phyloP scores from a whole-genome alignment of 78 protist genomes.

The Dictyostelium intermedium region DNA sequence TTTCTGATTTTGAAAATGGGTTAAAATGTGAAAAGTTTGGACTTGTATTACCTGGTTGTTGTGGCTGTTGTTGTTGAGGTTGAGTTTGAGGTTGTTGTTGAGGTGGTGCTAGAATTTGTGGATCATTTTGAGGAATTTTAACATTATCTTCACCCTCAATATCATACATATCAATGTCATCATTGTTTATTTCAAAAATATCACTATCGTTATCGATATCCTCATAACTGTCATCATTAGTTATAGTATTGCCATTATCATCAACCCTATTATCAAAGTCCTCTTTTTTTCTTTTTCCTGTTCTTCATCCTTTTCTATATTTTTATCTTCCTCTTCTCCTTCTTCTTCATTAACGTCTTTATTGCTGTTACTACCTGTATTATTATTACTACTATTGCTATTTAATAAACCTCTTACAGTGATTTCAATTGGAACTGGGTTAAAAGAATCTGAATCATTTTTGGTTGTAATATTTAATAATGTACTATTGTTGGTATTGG shows the following conservation, averaged over 20 bases:
- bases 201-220: background rate
- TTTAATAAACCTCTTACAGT: conserved; percentile 37
- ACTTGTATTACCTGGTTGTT: background rate
- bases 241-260: background rate
- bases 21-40: conserved; percentile 44
- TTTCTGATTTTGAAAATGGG: conserved; percentile 42
- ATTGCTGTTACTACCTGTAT: background rate
- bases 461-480: background rate
- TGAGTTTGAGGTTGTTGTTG: background rate
- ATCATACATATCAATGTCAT: background rate
- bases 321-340: background rate
- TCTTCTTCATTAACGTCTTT: background rate
- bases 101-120: background rate
- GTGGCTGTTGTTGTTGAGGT: background rate
- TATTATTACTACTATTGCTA: background rate
- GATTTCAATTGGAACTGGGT: conserved; percentile 52
- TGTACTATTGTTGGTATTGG: background rate
- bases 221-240: background rate
- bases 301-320: background rate
- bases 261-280: background rate
- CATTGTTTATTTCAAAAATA: background rate
- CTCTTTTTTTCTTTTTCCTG: background rate
- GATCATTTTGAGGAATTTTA: background rate
- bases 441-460: background rate
- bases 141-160: background rate